phyloP scores from a whole-genome alignment of 192 early-diverging fungal species.

The Entomortierella beljakovae region DNA sequence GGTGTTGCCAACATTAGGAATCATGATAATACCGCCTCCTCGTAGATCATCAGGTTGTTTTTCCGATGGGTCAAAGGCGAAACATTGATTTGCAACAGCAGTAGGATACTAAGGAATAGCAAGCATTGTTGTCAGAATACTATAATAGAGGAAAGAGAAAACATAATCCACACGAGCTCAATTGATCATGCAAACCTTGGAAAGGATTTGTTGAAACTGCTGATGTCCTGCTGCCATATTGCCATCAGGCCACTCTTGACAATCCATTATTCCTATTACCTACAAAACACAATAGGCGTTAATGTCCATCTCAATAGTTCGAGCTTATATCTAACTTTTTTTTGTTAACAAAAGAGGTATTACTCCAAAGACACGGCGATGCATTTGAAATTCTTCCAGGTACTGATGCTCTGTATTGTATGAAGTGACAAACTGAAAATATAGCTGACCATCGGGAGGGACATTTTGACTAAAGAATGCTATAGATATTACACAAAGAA shows the following conservation, averaged over 20 bases:
- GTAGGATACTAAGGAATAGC: constrained; percentile 69
- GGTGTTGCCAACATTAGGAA: constrained; percentile 83
- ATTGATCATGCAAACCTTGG: constrained; percentile 61
- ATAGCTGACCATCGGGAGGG: constrained; percentile 74
- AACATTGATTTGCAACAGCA: constrained; percentile 76
- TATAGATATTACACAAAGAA: constrained; percentile 15
- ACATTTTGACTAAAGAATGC: constrained; percentile 69
- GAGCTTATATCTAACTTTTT: too few species aligned
- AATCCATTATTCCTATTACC: constrained; percentile 88
- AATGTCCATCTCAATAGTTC: background rate
- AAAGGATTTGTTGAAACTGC: constrained; percentile 68
- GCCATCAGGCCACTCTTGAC: constrained; percentile 70
- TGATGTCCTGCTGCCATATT: constrained; percentile 70
- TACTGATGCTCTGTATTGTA: constrained; percentile 76
- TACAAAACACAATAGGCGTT: constrained; percentile 19
- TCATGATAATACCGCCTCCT: constrained; percentile 74
- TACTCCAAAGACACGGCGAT: constrained; percentile 81
- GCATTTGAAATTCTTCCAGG: constrained; percentile 81
- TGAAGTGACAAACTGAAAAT: constrained; percentile 78
- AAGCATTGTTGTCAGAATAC: background rate
- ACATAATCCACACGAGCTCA: background rate
- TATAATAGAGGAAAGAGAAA: background rate
- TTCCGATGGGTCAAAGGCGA: constrained; percentile 86
- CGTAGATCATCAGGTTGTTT: constrained; percentile 78
- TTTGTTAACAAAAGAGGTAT: too few species aligned